Evolutionary conservation across 257 asterid genomes (phyloP).

Genomic region (Lantana camara): DNA sequence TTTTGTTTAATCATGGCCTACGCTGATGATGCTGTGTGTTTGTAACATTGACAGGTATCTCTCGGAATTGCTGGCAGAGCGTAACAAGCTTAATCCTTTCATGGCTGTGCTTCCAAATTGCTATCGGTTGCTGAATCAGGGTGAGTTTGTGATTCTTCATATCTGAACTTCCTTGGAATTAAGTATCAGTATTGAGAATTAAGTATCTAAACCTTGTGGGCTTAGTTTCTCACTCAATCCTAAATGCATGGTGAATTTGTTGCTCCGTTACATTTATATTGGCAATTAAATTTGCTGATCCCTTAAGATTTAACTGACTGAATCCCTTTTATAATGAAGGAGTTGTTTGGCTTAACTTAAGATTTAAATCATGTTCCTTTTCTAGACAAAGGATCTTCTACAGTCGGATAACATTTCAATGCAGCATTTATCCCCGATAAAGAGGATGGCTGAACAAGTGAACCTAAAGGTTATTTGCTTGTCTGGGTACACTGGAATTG

Average conservation of each 20-base stretch:
- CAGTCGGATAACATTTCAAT: neutral
- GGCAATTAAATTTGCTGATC: neutral
- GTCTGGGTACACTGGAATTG: neutral
- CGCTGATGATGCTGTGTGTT: slow-evolving; percentile 9
- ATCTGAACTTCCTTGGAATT: slow-evolving; percentile 15
- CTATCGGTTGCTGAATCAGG: slow-evolving; percentile 79
- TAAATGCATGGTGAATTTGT: neutral
- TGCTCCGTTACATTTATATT: neutral
- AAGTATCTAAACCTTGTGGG: neutral
- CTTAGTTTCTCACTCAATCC: slow-evolving; percentile 10
- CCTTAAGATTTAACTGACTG: neutral
- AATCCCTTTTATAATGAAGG: neutral
- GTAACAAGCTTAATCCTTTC: slow-evolving; percentile 71
- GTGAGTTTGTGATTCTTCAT: slow-evolving; percentile 49
- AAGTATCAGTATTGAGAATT: slow-evolving; percentile 1
- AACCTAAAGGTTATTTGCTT: slow-evolving; percentile 1
- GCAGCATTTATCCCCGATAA: slow-evolving; percentile 8
- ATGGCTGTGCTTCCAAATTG: slow-evolving; percentile 75
- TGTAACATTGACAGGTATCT: slow-evolving; percentile 43
- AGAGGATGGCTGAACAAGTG: slow-evolving; percentile 7
- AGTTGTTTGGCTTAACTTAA: slow-evolving; percentile 2
- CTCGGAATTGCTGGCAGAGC: slow-evolving; percentile 70
- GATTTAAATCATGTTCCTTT: neutral
- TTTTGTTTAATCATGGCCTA: slow-evolving; percentile 1
- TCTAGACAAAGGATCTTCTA: neutral